Base-by-base conservation (phyloP, 2,329 filamentous ascomycete genomes). In the Colletotrichum filicis region DNA sequence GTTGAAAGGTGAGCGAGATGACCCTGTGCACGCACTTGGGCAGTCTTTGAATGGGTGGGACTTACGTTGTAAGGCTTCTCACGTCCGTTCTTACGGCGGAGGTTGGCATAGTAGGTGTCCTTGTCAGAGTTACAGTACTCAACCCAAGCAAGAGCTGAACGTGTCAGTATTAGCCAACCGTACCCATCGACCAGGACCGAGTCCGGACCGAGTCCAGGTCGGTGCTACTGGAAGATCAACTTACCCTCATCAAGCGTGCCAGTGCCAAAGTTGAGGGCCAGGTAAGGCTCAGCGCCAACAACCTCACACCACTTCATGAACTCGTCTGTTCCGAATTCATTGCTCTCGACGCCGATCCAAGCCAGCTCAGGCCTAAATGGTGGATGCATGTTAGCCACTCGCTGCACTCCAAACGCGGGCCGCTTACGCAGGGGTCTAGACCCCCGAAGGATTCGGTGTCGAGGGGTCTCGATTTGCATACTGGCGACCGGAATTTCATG, bases 51-150 rank as follows among this genome's bases (percentile, higher is more conserved):
- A 64, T 28, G 2, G 19, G 11, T 2, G 14, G 7, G 42, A 64
- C 71, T 22, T 67, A 80, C 82, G 72, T 92, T 92, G 83, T 96
- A 96, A 5, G 94, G 94, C 83, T 95, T 89, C 68, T 92, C 87
- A 37, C 90, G 91, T 12, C 94, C 94, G 82, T 97, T 92, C 77
- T 92, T 87, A 14, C 94, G 89, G 37, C 94, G 91, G 62, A 95
- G 86, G 79, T 96, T 95, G 74, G 94, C 94, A 80, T 95, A 97
- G 85, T 96, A 89, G 11, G 93, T 95, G 82, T 95, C 89, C 68
- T 88, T 86, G n/a, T 88, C 90, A 2, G 91, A 92, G 83, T 97
- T 97, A 86, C 94, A 97, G 85, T 97, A 97, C 80, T 97, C 94
- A 24, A 97, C 86, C 94, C 94, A 97, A 12, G 88, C 93, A 37